Percentiles rank a stretch among this genome's conserved stretches.
Evolutionary conservation across 139 green algal species (phyloP).

Genomic region (Desmodesmus armatus): DNA sequence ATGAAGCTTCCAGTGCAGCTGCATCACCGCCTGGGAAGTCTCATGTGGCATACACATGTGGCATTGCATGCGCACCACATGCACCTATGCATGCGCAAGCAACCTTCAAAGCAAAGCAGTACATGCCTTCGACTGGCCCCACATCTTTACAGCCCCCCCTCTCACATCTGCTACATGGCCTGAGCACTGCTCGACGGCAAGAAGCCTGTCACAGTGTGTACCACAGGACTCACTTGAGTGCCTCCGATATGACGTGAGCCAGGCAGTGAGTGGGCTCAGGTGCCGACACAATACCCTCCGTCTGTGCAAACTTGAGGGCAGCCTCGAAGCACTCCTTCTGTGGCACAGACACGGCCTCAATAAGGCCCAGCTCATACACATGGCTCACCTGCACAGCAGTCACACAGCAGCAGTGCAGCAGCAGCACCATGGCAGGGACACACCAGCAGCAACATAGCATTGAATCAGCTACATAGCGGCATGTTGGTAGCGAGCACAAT

Average conservation of each 20-base stretch:
- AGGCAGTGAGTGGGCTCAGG: conserved; percentile 48
- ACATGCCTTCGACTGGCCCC: no score
- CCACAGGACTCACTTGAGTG: conserved; percentile 21
- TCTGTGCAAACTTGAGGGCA: conserved; percentile 9
- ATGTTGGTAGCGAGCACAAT: no score
- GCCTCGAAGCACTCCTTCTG: conserved; percentile 55
- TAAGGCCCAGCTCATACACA: conserved; percentile 49
- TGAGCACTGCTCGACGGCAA: no score
- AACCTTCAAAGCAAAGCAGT: background rate
- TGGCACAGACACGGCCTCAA: conserved; percentile 46
- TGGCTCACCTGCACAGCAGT: conserved; percentile 28
- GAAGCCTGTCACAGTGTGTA: no score
- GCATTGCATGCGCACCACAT: no score
- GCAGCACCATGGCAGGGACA: background rate
- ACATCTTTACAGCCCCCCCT: no score
- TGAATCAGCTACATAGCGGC: background rate
- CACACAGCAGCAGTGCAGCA: background rate
- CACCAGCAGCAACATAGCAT: background rate
- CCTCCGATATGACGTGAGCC: conserved; percentile 44
- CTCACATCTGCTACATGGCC: no score
- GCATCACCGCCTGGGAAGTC: no score
- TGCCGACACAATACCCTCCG: conserved; percentile 53
- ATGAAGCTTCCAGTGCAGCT: no score
- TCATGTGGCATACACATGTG: no score
- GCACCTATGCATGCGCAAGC: background rate